Evolutionary conservation across 1,284 basidiomycete genomes (phyloP), one percentile per base, ranked within the genome.

Genomic region (Sporisorium exsertum): DNA sequence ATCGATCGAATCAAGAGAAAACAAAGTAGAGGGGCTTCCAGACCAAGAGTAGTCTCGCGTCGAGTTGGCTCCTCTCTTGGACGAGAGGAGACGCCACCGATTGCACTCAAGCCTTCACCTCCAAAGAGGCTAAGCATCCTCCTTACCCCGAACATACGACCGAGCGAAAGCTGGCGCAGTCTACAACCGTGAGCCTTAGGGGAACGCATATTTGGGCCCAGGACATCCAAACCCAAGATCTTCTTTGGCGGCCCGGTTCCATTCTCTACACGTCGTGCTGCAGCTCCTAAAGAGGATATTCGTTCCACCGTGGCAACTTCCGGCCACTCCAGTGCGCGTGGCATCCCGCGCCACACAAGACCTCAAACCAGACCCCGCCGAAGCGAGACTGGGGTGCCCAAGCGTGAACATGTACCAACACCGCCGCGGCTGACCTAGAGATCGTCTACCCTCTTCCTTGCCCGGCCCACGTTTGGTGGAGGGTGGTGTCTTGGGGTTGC

Each of bases 21-120:
- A 51, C 26, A 42, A 20, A 32, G 5, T 40, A 15, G 42, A 15
- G 57, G 18, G 68, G 73, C 69, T 72, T 68, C 65, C 79, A 79
- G 79, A 67, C 70, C 76, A 75, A 82, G 81, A 82, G 81, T 82
- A 82, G 81, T 82, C 81, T 75, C 81, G 81, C 81, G 79, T 82
- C 79, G 81, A 82, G 81, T 82, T 82, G 71, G 32, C 74, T 60
- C 80, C 58, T 58, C 32, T 22, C 46, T 53, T 20, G 16, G 12
- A 46, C n/a, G 37, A 61, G 16, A 58, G 62, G 79, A 74, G 74
- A 71, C 71, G 81, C 81, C 81, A 81, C 78, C 72, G 79, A 82
- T 82, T 82, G 81, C 81, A 82, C 81, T 82, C 77, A 82, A 82
- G 81, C 81, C 72, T 75, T 71, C 61, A 33, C 61, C 66, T 46